Percentiles rank a stretch among this genome's conserved stretches.
These are phyloP conservation scores for Trematosphaeria pertusa DNA, from an alignment of 2,329 filamentous ascomycete genomes.

Conservation along the genomic window DNA sequence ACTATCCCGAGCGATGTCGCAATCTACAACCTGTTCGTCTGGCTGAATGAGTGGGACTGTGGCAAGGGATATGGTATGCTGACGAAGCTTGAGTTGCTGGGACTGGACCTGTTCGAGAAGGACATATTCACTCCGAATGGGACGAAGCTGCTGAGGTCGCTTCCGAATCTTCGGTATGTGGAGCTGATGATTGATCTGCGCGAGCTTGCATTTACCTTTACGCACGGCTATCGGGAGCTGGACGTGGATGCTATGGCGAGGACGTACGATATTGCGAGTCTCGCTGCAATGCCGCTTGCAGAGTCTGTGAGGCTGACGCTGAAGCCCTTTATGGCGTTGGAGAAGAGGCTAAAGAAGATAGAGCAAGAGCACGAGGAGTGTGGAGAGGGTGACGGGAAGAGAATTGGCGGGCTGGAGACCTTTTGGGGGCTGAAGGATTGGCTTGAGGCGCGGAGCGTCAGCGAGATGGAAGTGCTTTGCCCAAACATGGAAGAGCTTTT, in stretches of 20 bases:
- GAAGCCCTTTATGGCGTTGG: conserved; percentile 2
- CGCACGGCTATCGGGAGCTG: not conserved
- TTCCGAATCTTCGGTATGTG: not conserved
- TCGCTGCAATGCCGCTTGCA: not conserved
- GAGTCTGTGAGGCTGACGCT: not conserved
- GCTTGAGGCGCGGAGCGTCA: not conserved
- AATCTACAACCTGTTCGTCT: conserved; percentile 1
- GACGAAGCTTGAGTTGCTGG: not conserved
- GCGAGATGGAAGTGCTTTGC: not conserved
- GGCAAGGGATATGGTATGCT: not conserved
- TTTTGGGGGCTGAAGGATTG: conserved; percentile 4
- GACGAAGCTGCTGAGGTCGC: not conserved
- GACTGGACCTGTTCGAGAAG: not conserved
- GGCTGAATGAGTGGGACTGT: not conserved
- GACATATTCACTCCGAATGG: not conserved
- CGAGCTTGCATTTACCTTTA: not conserved
- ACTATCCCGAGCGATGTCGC: conserved; percentile 4
- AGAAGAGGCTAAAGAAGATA: not conserved
- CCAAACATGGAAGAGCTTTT: too few relatives aligned
- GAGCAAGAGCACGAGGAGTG: not conserved
- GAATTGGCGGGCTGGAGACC: not conserved
- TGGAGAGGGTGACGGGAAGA: not conserved
- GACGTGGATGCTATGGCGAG: not conserved
- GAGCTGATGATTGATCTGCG: not conserved
- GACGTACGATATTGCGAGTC: not conserved